phyloP scores from a whole-genome alignment of 148 eudicot species.

The Chenopodium quinoa region DNA sequence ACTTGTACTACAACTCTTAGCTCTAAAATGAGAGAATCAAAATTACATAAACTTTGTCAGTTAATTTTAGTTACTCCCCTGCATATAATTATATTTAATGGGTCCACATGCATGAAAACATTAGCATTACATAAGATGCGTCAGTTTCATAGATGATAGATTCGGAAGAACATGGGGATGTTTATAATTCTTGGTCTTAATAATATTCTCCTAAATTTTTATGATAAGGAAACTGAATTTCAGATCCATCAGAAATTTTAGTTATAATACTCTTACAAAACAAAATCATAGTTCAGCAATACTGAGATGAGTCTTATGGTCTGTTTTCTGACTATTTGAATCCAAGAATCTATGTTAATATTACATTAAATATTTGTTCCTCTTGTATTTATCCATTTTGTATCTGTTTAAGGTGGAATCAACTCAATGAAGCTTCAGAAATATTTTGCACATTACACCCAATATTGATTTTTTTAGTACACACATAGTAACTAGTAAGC shows the following conservation, averaged over 20 bases:
- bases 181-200: background rate
- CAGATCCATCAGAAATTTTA: slow-evolving; percentile 8
- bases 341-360: slow-evolving; percentile 18
- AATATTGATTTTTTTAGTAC: background rate
- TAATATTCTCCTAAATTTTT: background rate
- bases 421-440: background rate
- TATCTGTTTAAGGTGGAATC: background rate
- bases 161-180: slow-evolving; percentile 31
- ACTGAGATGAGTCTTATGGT: background rate
- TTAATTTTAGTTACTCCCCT: background rate
- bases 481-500: background rate
- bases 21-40: background rate
- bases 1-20: background rate
- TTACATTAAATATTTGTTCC: background rate
- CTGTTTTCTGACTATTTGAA: slow-evolving; percentile 12
- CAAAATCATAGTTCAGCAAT: background rate
- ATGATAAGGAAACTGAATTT: background rate
- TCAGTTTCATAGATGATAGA: background rate
- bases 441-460: background rate
- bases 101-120: slow-evolving; percentile 19
- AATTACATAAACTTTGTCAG: slow-evolving; percentile 11
- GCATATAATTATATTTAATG: background rate
- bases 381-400: background rate
- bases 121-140: background rate
- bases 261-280: background rate